These are phyloP conservation scores for Ziziphus jujuba DNA, from an alignment of 306 rosid species.

Conservation along the genomic window DNA sequence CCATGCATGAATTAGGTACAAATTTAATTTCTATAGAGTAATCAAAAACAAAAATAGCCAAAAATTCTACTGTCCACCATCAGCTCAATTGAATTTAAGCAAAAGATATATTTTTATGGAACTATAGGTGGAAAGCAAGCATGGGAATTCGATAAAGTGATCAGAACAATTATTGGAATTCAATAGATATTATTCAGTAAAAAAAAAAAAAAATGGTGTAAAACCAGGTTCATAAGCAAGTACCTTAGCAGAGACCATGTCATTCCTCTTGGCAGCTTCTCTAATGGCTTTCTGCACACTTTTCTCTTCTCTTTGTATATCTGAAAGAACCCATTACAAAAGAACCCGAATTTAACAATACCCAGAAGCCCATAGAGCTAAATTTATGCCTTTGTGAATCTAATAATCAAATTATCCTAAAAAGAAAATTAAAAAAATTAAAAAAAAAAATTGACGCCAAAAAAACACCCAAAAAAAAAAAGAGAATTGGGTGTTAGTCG, in stretches of 20 bases:
- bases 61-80: background rate
- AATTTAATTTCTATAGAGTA: background rate
- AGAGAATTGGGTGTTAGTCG: no score
- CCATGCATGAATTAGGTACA: background rate
- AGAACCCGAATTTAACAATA: conserved; percentile 3
- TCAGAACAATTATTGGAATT: background rate
- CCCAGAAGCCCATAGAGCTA: conserved; percentile 9
- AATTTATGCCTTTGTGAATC: background rate
- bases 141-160: background rate
- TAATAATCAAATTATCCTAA: background rate
- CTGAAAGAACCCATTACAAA: conserved; percentile 34
- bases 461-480: background rate
- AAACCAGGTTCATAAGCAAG: background rate
- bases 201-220: background rate
- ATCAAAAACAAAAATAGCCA: background rate
- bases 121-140: background rate
- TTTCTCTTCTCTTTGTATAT: conserved; percentile 86
- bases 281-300: conserved; percentile 82
- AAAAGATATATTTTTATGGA: background rate
- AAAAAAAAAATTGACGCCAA: background rate
- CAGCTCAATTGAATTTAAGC: background rate
- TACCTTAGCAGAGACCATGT: conserved; percentile 98
- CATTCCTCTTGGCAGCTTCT: conserved; percentile 96
- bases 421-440: background rate
- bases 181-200: no score